Evolutionary conservation across 129 eudicot species (phyloP), one percentile per base, ranked within the genome.

Genomic region (Artemisia argyi): DNA sequence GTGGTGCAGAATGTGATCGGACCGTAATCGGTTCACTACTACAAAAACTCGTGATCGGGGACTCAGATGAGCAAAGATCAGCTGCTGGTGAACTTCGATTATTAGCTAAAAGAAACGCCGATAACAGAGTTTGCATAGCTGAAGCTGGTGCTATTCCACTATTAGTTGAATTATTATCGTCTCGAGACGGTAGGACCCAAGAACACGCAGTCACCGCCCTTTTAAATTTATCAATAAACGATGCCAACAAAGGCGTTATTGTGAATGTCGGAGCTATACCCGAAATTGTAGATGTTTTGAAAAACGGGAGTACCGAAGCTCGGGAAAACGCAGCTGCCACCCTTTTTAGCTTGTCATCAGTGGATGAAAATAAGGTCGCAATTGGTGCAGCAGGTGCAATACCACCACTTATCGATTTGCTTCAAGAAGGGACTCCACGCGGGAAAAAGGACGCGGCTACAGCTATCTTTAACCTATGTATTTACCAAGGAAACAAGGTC

Each of bases 161-260:
- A 5, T 85, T 91, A 18, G 93, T 88, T 9, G 93, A 91, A 46
- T 59, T 88, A 14, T 68, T 91, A 59, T 86, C 97, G 5, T 91
- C 96, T 32, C 73, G 80, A 5, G 97, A 91, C 68, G 30, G 79
- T 19, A 69, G 97, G 19, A 84, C 96, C 17, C 97, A 91, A 53
- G 97, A 91, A 57, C 97, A 91, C 47, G 96, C 96, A 0, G 97
- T 91, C n/a, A 91, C 97, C 3, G 97, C 97, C 7, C 93, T 91
- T 76, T 77, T 91, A 14, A 91, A 91, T 61, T 85, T 91, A 15
- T 91, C 97, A 26, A 91, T 91, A 32, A 86, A 91, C 14, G 97
- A 91, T 71, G 78, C 81, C 14, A 91, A 91, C 85, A 91, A 91
- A 81, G 90, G 93, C 11, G 42, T 64, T 18, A 91, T 91, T 32